A percentile compares a stretch with the other conserved stretches of the same genome.
Evolutionary conservation across 2,329 filamentous ascomycete species (phyloP).

Genomic region (Cytospora schulzeri): DNA sequence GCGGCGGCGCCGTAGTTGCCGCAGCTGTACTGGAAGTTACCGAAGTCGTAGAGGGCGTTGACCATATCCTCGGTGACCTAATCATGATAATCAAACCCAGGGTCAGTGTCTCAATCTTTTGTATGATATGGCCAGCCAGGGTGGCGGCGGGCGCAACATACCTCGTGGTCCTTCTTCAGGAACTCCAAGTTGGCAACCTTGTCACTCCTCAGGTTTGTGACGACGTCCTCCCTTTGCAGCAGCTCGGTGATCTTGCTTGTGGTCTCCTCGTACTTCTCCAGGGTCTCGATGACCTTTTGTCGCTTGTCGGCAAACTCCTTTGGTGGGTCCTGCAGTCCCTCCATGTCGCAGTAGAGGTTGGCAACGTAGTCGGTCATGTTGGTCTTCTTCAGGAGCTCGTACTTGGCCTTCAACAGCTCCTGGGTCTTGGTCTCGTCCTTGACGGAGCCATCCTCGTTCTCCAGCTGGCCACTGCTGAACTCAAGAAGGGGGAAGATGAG

Average conservation of each 20-base stretch:
- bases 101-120: constrained; percentile 13
- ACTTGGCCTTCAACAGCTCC: constrained; percentile 84
- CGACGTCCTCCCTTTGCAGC: constrained; percentile 84
- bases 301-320: constrained; percentile 87
- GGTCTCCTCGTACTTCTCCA: constrained; percentile 83
- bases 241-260: constrained; percentile 87
- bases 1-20: constrained; percentile 89
- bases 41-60: constrained; percentile 91
- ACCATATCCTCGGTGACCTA: constrained; percentile 95
- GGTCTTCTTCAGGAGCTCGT: constrained; percentile 91
- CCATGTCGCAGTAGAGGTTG: constrained; percentile 85
- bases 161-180: constrained; percentile 92
- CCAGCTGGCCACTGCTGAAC: constrained; percentile 81
- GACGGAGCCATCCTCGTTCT: constrained; percentile 64
- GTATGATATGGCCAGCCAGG: background rate
- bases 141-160: constrained; percentile 45
- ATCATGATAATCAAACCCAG: background rate
- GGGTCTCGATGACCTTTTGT: constrained; percentile 80
- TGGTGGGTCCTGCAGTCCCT: constrained; percentile 76
- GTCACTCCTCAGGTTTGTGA: constrained; percentile 88
- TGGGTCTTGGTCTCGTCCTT: constrained; percentile 58
- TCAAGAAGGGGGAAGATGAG: constrained; percentile 95
- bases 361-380: constrained; percentile 99
- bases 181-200: constrained; percentile 99
- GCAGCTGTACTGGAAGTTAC: constrained; percentile 97